Percentiles rank a stretch among this genome's conserved stretches.
Conservation (phyloP, 352 stramenopile species). For the Globisporangium mamillatum region DNA sequence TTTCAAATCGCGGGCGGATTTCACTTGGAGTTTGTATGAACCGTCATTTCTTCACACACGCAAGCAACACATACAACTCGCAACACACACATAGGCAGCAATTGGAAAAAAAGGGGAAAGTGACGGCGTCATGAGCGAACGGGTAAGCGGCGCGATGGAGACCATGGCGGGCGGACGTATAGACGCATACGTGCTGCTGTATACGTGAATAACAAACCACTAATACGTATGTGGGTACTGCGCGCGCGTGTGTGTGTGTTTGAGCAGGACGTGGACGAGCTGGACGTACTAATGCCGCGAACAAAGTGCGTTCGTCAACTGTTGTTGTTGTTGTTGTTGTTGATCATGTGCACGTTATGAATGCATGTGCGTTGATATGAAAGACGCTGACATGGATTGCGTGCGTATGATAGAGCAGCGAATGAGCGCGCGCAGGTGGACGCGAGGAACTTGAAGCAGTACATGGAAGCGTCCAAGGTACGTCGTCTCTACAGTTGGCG, state of each 20-base stretch:
- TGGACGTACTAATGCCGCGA: conserved; percentile 68
- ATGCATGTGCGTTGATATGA: background rate
- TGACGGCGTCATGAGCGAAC: background rate
- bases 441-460: conserved; percentile 49
- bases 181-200: background rate
- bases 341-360: background rate
- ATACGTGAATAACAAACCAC: background rate
- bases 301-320: conserved; percentile 40
- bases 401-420: conserved; percentile 25
- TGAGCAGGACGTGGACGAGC: conserved; percentile 39
- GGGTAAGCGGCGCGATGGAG: background rate
- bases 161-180: background rate
- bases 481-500: background rate
- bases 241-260: too few species aligned
- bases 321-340: background rate
- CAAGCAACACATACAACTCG: background rate
- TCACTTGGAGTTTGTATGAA: conserved; percentile 16
- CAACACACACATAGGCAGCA: background rate
- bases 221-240: too few species aligned
- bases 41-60: background rate
- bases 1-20: conserved; percentile 11
- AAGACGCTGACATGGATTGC: background rate
- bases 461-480: conserved; percentile 51
- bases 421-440: conserved; percentile 50
- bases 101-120: background rate